phyloP scores from a whole-genome alignment of 768 basidiomycete genomes.

The Sarcomyxa edulis region DNA sequence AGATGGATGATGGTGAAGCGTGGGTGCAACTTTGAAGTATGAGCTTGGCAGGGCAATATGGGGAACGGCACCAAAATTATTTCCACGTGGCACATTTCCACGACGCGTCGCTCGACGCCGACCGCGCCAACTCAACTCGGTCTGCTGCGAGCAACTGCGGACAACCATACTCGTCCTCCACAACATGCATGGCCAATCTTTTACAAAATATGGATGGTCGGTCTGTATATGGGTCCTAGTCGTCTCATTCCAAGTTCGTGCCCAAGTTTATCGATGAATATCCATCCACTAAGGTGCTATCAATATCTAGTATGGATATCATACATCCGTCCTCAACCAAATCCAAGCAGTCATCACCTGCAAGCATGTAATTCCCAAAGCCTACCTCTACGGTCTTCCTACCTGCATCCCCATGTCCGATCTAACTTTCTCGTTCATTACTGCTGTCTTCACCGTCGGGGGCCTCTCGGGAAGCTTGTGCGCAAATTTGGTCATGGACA shows the following conservation, averaged over 20 bases:
- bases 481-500: slow-evolving; percentile 66
- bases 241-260: slow-evolving; percentile 50
- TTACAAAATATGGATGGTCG: slow-evolving; percentile 59
- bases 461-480: slow-evolving; percentile 74
- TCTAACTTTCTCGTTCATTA: slow-evolving; percentile 75
- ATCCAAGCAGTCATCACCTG: slow-evolving; percentile 79
- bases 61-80: too few relatives aligned
- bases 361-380: slow-evolving; percentile 23
- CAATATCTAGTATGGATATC: slow-evolving; percentile 80
- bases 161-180: too few relatives aligned
- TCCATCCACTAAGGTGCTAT: slow-evolving; percentile 4
- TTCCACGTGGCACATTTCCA: too few relatives aligned
- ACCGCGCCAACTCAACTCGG: too few relatives aligned
- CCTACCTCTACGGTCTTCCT: slow-evolving; percentile 39
- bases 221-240: slow-evolving; percentile 67
- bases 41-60: too few relatives aligned
- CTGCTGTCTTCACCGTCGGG: slow-evolving; percentile 82
- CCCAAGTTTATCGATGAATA: slow-evolving; percentile 1
- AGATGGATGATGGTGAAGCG: too few relatives aligned
- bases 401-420: slow-evolving; percentile 80
- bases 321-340: slow-evolving; percentile 89
- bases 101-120: too few relatives aligned
- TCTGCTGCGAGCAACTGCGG: too few relatives aligned
- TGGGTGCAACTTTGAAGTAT: too few relatives aligned
- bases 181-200: too few relatives aligned